These are phyloP conservation scores for Diaporthe ampelina DNA, from an alignment of 2,329 filamentous ascomycete species.

Conservation along the genomic window DNA sequence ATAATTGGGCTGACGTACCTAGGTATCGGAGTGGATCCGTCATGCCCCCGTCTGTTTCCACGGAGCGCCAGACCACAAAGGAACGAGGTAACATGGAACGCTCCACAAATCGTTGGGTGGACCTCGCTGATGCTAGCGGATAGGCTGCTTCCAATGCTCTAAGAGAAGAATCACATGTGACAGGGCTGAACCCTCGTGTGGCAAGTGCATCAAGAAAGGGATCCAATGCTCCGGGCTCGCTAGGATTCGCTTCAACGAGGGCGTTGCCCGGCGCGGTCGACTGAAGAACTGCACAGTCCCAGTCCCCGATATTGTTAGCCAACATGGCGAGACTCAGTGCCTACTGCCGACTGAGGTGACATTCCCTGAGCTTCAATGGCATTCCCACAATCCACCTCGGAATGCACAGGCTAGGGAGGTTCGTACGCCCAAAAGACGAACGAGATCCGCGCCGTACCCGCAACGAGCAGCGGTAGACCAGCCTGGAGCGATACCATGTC, in stretches of 20 bases:
- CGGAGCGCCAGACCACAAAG: not conserved
- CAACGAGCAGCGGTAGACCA: not conserved
- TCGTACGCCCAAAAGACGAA: not conserved
- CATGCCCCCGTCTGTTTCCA: not conserved
- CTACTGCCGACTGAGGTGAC: not conserved
- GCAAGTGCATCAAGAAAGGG: slow-evolving; percentile 9
- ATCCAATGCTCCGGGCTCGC: slow-evolving; percentile 10
- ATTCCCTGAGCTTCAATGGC: not conserved
- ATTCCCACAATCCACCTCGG: not conserved
- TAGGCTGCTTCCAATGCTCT: slow-evolving; percentile 23
- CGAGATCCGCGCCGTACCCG: not conserved
- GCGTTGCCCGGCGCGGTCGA: slow-evolving; percentile 15
- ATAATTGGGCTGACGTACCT: not conserved
- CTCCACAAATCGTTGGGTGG: not conserved
- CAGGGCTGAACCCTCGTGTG: slow-evolving; percentile 5
- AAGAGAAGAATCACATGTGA: slow-evolving; percentile 9
- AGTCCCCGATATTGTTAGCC: not conserved
- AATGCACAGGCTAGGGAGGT: not conserved
- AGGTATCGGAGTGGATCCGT: not conserved
- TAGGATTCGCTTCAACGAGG: slow-evolving; percentile 20
- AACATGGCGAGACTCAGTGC: not conserved
- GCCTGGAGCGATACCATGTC: not conserved
- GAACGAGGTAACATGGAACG: slow-evolving; percentile 10
- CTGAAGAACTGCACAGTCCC: slow-evolving; percentile 13
- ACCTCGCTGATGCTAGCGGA: not conserved